Percentiles rank a stretch among this genome's conserved stretches.
Conservation (phyloP, 2,329 filamentous ascomycete genomes). For the Apiospora kogelbergensis region DNA sequence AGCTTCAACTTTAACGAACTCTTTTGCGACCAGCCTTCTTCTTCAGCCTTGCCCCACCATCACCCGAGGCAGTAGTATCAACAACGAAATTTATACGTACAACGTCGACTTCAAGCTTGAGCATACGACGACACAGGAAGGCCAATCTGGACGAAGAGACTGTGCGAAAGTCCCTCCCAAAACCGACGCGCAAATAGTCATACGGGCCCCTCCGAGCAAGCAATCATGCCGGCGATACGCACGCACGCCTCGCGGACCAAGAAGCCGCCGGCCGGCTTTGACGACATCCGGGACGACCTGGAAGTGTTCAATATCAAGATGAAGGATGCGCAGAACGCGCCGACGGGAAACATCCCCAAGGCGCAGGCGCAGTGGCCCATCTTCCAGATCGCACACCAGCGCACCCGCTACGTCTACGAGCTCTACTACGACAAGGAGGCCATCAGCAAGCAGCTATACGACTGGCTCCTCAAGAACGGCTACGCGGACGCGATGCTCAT, state of each 20-base stretch:
- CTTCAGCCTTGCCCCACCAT: slow-evolving; percentile 32
- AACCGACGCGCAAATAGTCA: too few species aligned
- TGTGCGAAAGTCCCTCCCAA: too few species aligned
- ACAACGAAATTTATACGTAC: not conserved
- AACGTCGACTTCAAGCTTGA: not conserved
- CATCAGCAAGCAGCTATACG: slow-evolving; percentile 88
- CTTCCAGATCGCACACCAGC: slow-evolving; percentile 94
- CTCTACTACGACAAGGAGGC: slow-evolving; percentile 98
- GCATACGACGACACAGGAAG: not conserved
- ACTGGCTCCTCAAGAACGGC: slow-evolving; percentile 93
- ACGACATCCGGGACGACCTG: slow-evolving; percentile 83
- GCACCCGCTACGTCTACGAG: slow-evolving; percentile 92
- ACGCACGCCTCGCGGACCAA: slow-evolving; percentile 71
- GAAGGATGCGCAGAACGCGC: slow-evolving; percentile 92
- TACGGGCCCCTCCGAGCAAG: too few species aligned
- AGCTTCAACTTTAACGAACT: slow-evolving; percentile 4
- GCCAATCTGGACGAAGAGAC: not conserved
- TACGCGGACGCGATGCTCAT: slow-evolving; percentile 96
- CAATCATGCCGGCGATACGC: slow-evolving; percentile 76
- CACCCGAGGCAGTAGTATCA: slow-evolving; percentile 6
- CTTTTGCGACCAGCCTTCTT: slow-evolving; percentile 5
- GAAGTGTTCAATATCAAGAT: slow-evolving; percentile 87
- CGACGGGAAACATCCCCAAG: slow-evolving; percentile 75
- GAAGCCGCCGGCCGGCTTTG: slow-evolving; percentile 81
- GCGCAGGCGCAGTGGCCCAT: slow-evolving; percentile 96